These are phyloP conservation scores for Dictyostelium intermedium DNA, from an alignment of 78 protist genomes.

Conservation along the genomic window DNA sequence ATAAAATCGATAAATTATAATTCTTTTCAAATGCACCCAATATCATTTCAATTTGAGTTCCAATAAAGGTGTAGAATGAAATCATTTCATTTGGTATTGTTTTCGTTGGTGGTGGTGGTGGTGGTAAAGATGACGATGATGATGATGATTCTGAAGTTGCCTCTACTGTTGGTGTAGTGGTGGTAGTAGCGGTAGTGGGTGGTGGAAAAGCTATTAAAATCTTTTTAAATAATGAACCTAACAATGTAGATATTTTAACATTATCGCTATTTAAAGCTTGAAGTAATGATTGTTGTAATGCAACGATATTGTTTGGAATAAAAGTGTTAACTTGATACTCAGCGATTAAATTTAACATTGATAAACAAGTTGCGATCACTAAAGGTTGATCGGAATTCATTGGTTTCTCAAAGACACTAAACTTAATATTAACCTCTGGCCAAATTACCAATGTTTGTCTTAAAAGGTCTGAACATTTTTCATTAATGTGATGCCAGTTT, in stretches of 20 bases:
- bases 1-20: not conserved
- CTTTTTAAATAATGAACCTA: conserved; percentile 32
- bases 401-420: conserved; percentile 73
- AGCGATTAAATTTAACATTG: conserved; percentile 56
- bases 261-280: conserved; percentile 48
- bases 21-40: conserved; percentile 33
- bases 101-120: not conserved
- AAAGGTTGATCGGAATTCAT: conserved; percentile 23
- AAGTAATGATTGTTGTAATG: not conserved
- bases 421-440: conserved; percentile 83
- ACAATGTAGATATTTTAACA: conserved; percentile 25
- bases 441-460: conserved; percentile 41
- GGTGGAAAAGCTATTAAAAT: conserved; percentile 23
- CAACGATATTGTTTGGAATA: not conserved
- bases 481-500: not conserved
- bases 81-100: not conserved
- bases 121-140: not conserved
- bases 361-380: conserved; percentile 48
- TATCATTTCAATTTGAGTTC: not conserved
- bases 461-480: conserved; percentile 54
- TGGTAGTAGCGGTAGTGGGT: not conserved
- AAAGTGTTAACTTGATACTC: conserved; percentile 25
- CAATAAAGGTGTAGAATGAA: conserved; percentile 9
- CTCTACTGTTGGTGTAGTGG: not conserved
- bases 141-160: not conserved